These are phyloP conservation scores for Clitopilus passeckerianus DNA, from an alignment of 768 basidiomycete genomes.

Conservation along the genomic window DNA sequence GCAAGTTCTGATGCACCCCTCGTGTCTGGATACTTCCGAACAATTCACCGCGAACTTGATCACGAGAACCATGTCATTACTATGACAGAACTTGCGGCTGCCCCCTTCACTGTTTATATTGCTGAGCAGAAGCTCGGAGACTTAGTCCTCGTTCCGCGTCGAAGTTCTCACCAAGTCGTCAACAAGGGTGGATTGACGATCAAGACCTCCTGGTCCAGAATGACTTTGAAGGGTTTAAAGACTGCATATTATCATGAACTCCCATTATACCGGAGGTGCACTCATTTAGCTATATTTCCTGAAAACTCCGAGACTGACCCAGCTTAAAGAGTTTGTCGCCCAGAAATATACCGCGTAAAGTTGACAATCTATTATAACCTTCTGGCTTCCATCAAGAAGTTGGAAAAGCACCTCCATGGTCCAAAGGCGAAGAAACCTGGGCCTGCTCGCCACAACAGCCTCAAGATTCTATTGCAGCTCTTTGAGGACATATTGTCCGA, in stretches of 20 bases:
- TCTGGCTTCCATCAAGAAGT: conserved; percentile 25
- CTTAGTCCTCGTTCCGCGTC: conserved; percentile 74
- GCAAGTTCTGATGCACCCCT: conserved; percentile 47
- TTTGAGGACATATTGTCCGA: conserved; percentile 49
- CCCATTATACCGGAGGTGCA: conserved; percentile 73
- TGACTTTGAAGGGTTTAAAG: conserved; percentile 61
- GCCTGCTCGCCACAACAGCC: conserved; percentile 1
- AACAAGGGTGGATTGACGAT: conserved; percentile 78
- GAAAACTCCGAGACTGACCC: background rate
- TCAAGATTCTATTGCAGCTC: conserved; percentile 30
- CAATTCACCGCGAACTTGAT: conserved; percentile 57
- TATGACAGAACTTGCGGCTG: conserved; percentile 55
- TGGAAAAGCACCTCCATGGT: conserved; percentile 5
- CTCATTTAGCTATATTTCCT: conserved; percentile 4
- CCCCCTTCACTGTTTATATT: conserved; percentile 68
- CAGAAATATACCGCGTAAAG: conserved; percentile 74
- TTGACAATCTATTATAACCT: conserved; percentile 56
- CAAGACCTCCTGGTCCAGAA: conserved; percentile 85
- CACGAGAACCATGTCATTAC: conserved; percentile 67
- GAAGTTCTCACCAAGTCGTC: conserved; percentile 81
- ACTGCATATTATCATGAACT: conserved; percentile 68
- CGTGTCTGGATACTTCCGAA: conserved; percentile 57
- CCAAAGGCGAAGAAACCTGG: background rate
- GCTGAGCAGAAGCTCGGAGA: conserved; percentile 74
- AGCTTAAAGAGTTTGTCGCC: conserved; percentile 64